Conservation (phyloP, 78 protist genomes). For the Protostelium mycophagum region DNA sequence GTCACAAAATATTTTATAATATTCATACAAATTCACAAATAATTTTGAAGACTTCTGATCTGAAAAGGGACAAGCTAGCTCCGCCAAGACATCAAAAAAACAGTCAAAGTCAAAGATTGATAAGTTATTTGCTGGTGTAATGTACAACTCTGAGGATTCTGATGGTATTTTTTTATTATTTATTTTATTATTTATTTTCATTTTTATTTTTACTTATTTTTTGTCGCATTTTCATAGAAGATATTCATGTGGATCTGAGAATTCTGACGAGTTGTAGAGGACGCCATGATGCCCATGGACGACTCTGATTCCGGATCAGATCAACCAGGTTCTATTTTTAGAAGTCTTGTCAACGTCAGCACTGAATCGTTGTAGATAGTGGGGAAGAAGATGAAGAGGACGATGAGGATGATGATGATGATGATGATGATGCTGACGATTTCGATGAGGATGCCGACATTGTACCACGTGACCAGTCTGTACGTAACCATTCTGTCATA, state of each 20-base stretch:
- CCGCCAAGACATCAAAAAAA: no score
- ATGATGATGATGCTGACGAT: neutral
- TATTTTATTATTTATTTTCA: no score
- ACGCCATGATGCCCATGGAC: neutral
- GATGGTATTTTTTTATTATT: no score
- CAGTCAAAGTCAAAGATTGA: neutral
- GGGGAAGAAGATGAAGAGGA: neutral
- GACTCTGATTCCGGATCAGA: neutral
- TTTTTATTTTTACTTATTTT: no score
- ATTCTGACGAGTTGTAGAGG: neutral
- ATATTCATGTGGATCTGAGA: no score
- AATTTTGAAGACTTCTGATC: no score
- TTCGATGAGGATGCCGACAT: no score
- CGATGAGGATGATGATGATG: neutral
- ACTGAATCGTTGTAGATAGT: neutral
- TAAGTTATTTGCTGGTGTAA: neutral
- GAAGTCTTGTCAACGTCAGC: neutral
- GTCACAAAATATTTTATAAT: neutral
- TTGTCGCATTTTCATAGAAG: no score
- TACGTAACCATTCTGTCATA: no score
- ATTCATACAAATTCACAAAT: no score
- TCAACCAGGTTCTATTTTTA: neutral
- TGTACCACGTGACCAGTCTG: no score
- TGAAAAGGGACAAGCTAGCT: no score
- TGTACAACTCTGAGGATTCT: neutral